A percentile compares a stretch with the other conserved stretches of the same genome.
Conservation (phyloP, 23 red algal genomes). For the Gracilaria gracilis region DNA sequence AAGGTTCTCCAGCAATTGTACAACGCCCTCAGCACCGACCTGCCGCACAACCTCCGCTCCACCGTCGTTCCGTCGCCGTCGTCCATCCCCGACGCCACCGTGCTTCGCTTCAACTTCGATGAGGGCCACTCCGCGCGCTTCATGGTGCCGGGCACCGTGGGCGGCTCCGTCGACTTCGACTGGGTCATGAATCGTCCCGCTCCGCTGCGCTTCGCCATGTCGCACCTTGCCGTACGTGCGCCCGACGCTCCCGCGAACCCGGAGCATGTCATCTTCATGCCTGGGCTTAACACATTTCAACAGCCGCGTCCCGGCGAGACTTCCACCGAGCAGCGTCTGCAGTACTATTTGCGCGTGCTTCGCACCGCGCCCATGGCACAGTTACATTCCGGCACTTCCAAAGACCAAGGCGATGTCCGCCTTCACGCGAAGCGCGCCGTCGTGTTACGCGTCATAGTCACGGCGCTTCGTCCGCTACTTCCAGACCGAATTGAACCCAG, state of each 20-base stretch:
- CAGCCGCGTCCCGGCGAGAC: conserved; percentile 40
- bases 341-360: conserved; percentile 40
- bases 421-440: neutral
- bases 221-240: neutral
- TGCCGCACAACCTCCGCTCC: conserved; percentile 25
- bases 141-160: conserved; percentile 34
- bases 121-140: conserved; percentile 60
- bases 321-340: conserved; percentile 19
- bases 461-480: neutral
- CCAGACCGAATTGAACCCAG: neutral
- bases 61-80: neutral
- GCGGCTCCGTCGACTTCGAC: conserved; percentile 49
- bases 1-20: neutral
- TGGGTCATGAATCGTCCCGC: conserved; percentile 25
- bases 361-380: conserved; percentile 10
- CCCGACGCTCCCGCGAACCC: neutral
- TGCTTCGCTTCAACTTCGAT: conserved; percentile 56
- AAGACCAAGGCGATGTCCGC: conserved; percentile 59
- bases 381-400: conserved; percentile 29
- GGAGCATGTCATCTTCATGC: conserved; percentile 31
- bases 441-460: neutral
- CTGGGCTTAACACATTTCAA: conserved; percentile 63
- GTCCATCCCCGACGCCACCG: conserved; percentile 2
- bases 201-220: neutral
- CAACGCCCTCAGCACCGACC: conserved; percentile 20